These are phyloP conservation scores for Phyllostachys edulis DNA, from an alignment of 176 grass and related monocot genomes.

Conservation along the genomic window DNA sequence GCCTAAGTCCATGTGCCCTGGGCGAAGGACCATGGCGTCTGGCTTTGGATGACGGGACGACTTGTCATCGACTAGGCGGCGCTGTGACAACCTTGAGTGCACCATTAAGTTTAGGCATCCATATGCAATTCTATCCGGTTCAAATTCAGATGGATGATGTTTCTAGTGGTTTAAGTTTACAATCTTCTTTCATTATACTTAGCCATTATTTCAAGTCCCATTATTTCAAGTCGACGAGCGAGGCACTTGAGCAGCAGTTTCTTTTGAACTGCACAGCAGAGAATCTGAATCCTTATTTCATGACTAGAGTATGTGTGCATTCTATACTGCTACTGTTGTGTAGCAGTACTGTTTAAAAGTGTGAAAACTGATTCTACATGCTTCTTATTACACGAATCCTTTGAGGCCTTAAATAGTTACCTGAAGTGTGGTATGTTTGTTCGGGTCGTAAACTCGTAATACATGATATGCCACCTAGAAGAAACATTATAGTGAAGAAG, in stretches of 20 bases:
- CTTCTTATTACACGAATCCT: background rate
- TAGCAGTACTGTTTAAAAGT: background rate
- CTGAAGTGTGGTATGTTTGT: background rate
- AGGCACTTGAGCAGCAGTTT: background rate
- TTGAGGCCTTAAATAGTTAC: background rate
- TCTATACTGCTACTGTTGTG: background rate
- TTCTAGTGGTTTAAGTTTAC: background rate
- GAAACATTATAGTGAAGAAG: background rate
- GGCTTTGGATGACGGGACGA: too few relatives aligned
- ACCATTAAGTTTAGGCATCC: background rate
- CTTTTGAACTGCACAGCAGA: background rate
- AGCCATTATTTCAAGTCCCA: background rate
- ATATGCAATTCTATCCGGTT: background rate
- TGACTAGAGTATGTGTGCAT: background rate
- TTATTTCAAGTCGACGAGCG: background rate
- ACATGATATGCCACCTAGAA: background rate
- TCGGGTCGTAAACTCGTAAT: background rate
- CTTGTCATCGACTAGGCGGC: too few relatives aligned
- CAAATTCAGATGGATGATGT: background rate
- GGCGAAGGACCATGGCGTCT: too few relatives aligned
- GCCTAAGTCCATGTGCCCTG: too few relatives aligned
- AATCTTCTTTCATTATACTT: conserved; percentile 1
- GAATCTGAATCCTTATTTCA: background rate
- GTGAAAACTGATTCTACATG: background rate
- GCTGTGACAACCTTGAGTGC: too few relatives aligned